Evolutionary conservation across 2,329 filamentous ascomycete species (phyloP).

Genomic region (Blastomyces percursus): DNA sequence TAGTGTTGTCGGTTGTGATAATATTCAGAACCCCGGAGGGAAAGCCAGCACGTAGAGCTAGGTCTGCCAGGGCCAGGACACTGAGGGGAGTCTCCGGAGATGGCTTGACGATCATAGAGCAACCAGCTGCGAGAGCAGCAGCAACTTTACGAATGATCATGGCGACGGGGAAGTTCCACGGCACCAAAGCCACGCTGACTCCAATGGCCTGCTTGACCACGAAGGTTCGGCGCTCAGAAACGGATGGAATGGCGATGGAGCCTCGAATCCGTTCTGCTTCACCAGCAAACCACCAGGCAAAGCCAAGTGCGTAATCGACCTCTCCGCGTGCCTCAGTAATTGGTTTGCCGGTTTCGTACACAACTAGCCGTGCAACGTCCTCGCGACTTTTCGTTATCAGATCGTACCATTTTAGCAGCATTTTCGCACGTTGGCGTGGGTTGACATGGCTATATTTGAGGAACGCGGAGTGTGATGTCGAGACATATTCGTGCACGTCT

Average conservation of each 20-base stretch:
- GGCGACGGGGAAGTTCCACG: neutral
- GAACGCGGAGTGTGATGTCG: neutral
- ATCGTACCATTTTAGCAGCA: neutral
- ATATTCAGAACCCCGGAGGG: constrained; percentile 57
- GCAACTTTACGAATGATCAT: constrained; percentile 17
- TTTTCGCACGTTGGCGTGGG: neutral
- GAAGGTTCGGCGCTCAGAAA: neutral
- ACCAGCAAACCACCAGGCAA: neutral
- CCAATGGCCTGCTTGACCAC: neutral
- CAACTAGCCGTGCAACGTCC: neutral
- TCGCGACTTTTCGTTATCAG: neutral
- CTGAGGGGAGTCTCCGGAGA: constrained; percentile 80
- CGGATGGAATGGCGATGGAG: neutral
- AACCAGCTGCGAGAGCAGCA: constrained; percentile 20
- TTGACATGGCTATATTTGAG: neutral
- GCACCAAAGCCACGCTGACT: neutral
- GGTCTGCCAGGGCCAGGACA: constrained; percentile 47
- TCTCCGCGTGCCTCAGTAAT: neutral
- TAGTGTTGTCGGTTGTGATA: constrained; percentile 54
- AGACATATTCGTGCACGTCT: neutral
- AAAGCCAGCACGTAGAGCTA: constrained; percentile 12
- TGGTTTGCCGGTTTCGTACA: neutral
- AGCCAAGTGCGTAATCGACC: neutral
- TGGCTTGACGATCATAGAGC: constrained; percentile 32
- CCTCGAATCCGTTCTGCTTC: neutral